Conservation (phyloP, 495 filamentous ascomycete species). For the Aspergillus coremiiformis region DNA sequence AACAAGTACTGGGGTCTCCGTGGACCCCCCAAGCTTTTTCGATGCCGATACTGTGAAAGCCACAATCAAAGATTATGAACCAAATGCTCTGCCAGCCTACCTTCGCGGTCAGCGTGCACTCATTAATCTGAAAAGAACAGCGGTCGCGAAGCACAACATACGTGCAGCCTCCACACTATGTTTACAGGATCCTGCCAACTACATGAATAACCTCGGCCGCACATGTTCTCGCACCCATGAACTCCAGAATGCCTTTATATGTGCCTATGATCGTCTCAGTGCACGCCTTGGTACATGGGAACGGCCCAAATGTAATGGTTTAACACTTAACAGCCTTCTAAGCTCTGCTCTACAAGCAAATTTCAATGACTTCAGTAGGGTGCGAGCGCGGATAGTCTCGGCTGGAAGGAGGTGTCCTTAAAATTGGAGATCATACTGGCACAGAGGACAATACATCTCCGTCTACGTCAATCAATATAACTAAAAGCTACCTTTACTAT, state of each 20-base stretch:
- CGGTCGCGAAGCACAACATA: constrained; percentile 20
- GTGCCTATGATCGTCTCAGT: constrained; percentile 19
- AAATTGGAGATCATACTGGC: background rate
- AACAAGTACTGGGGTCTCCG: constrained; percentile 38
- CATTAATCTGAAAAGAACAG: constrained; percentile 29
- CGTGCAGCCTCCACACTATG: constrained; percentile 33
- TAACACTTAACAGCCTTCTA: constrained; percentile 23
- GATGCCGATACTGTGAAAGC: constrained; percentile 14
- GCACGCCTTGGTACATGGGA: constrained; percentile 19
- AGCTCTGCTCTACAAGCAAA: constrained; percentile 23
- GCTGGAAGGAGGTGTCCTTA: background rate
- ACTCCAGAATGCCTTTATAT: constrained; percentile 22
- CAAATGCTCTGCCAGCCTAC: constrained; percentile 19
- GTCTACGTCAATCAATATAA: background rate
- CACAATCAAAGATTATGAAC: background rate
- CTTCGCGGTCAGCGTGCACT: constrained; percentile 36
- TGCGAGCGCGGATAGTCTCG: constrained; percentile 9
- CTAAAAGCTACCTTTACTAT: background rate
- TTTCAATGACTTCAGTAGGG: constrained; percentile 26
- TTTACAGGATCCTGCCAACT: constrained; percentile 54
- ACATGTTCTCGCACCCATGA: constrained; percentile 27
- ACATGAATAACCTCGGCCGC: constrained; percentile 48
- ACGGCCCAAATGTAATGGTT: background rate
- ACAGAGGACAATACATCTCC: background rate
- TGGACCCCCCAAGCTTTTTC: constrained; percentile 44